Conservation (phyloP, 2,329 filamentous ascomycete genomes). For the Arthrobotrys entomopaga region DNA sequence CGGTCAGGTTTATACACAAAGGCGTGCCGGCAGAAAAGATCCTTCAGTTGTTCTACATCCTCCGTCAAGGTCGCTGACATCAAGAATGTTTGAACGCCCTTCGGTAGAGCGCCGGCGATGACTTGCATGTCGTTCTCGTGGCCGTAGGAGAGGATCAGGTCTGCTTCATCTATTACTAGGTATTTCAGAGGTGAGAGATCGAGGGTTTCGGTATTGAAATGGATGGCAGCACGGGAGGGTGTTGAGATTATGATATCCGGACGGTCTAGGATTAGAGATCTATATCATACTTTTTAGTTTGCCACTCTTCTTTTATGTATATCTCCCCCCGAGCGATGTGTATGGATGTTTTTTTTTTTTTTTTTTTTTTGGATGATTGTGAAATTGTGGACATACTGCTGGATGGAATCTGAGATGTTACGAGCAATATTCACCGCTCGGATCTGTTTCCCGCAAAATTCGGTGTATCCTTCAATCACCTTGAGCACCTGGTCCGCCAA, state of each 20-base stretch:
- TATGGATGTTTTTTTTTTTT: no score
- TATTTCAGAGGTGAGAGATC: constrained; percentile 74
- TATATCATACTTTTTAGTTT: constrained; percentile 11
- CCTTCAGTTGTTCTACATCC: constrained; percentile 86
- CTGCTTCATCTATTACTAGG: constrained; percentile 91
- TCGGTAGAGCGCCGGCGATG: constrained; percentile 80
- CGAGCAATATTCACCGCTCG: constrained; percentile 86
- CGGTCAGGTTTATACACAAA: constrained; percentile 75
- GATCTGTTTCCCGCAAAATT: constrained; percentile 86
- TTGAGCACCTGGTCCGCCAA: constrained; percentile 90
- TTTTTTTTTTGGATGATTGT: constrained; percentile 11
- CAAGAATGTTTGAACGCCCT: constrained; percentile 86
- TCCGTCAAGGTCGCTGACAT: constrained; percentile 92
- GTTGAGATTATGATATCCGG: constrained; percentile 94
- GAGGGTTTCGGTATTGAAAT: constrained; percentile 69
- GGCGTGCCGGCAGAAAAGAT: constrained; percentile 84
- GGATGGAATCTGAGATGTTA: constrained; percentile 88
- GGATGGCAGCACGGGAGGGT: constrained; percentile 81
- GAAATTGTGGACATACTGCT: constrained; percentile 63
- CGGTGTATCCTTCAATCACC: constrained; percentile 77
- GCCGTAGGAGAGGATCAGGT: constrained; percentile 91
- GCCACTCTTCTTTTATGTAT: not conserved
- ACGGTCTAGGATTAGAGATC: constrained; percentile 82
- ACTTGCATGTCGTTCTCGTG: constrained; percentile 89
- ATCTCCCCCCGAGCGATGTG: not conserved